Base-by-base conservation (phyloP, 495 filamentous ascomycete species). In the Cryomyces minteri region DNA sequence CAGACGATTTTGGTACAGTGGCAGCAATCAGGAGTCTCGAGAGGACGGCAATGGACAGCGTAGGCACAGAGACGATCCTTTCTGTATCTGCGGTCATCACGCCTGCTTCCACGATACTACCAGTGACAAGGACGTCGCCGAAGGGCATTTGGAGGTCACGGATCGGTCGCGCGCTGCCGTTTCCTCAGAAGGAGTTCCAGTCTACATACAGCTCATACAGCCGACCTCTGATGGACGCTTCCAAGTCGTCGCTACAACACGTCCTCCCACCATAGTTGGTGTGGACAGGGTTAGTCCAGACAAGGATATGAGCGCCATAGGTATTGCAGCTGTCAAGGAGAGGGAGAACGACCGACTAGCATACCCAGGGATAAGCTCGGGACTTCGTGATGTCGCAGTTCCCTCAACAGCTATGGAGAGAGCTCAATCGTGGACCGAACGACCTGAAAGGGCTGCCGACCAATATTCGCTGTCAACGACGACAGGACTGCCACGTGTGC, bases 51-150 rank as follows among this genome's bases (percentile, higher is more conserved):
- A 56, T 46, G 51, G 45, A 47, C 45, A 53, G 50, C 48, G 50
- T 51, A 51, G 50, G 53, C 31, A 48, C 4, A 61, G 62, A 25
- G 56, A 66, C 33, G 60, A 54, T n/a, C 66, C 65, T 39, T 69
- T 70, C 59, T 83, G 79, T 64, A 72, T 79, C 62, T 83, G 79
- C 53, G 71, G 70, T 10, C 79, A 83, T 57, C 79, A 83, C 66
- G 79, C 78, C 32, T 83, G 79, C 57, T 82, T 72, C 54, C 79
- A 83, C 54, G 72, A 78, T 51, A 61, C 67, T 48, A 37, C 34
- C 12, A 25, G 18, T 25, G 18, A 25, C 18, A 25, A 25, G 18
- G 2, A 25, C 18, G 18, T 25, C 18, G 18, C 18, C 18, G 18
- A 25, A 25, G 18, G 18, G 18, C 18, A 25, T 2, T 25, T 25